phyloP scores from a whole-genome alignment of 2,329 filamentous ascomycete species.

The Clonostachys rhizophaga region DNA sequence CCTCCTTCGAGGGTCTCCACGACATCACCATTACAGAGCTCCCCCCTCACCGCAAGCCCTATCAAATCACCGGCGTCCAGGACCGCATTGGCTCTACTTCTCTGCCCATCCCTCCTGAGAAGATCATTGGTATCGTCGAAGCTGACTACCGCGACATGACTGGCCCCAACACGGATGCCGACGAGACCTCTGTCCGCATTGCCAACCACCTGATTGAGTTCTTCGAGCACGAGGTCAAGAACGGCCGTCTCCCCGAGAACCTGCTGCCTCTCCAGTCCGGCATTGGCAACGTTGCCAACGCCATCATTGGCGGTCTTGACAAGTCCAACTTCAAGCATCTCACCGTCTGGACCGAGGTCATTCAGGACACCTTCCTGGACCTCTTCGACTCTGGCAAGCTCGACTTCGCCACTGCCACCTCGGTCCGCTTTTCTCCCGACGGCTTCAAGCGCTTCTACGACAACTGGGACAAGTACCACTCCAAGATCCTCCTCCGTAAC shows the following conservation, averaged over 20 bases:
- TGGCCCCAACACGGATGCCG: conserved; percentile 69
- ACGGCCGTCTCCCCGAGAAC: conserved; percentile 71
- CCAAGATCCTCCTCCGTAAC: conserved; percentile 80
- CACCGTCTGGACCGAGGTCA: conserved; percentile 89
- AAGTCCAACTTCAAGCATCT: conserved; percentile 82
- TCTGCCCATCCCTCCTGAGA: conserved; percentile 80
- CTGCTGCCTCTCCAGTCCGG: conserved; percentile 81
- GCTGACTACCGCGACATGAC: conserved; percentile 78
- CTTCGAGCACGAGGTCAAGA: conserved; percentile 78
- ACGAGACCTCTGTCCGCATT: conserved; percentile 68
- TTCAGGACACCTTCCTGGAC: conserved; percentile 90
- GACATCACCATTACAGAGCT: conserved; percentile 88
- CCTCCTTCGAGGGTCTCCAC: conserved; percentile 82
- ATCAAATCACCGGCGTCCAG: conserved; percentile 79
- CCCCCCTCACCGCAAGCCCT: conserved; percentile 77
- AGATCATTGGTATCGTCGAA: conserved; percentile 80
- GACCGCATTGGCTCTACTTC: conserved; percentile 81
- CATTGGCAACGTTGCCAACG: conserved; percentile 92
- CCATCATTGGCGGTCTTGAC: conserved; percentile 78
- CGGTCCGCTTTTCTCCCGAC: conserved; percentile 84
- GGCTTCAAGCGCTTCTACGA: conserved; percentile 90
- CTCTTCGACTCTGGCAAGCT: conserved; percentile 85
- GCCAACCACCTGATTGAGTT: conserved; percentile 76
- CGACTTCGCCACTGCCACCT: conserved; percentile 86
- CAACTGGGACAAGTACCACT: conserved; percentile 73